Evolutionary conservation across 2,329 filamentous ascomycete species (phyloP), one percentile per base, ranked within the genome.

Genomic region (Apiospora phragmitis): DNA sequence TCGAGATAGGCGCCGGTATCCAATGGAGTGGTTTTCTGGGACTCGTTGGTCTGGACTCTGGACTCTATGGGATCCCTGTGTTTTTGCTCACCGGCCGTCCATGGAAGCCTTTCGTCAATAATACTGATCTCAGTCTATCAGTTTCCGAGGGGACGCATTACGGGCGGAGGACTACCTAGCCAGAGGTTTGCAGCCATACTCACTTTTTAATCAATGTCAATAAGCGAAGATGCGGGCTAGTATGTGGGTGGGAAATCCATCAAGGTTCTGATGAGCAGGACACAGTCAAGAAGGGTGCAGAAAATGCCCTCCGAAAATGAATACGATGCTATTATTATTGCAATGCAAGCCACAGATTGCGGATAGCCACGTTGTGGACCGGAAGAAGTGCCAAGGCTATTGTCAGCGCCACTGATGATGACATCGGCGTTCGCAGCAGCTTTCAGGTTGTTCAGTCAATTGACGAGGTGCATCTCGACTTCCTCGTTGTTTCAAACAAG

Each of bases 401-500:
- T 14, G 32, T 12, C 18, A 29, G 21, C 55, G 55, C 55, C 55
- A 62, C 55, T 62, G 55, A 62, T 62, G 55, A 62, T 62, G 55
- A 62, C 55, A 62, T 62, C 55, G 32, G 32, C 32, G 55, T 62
- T 62, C 55, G 55, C 29, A 38, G 55, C 32, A 38, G n/a, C 55
- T 62, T 38, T 14, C 21, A 62, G 55, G 32, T 62, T 62, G 32
- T 38, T 38, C 32, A 62, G 55, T 62, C 55, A 62, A 62, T 62
- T 38, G 55, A 62, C 32, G 55, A 38, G 55, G 9, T 62, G 55
- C 32, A 62, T 32, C 18, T 62, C 8, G 21, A 38, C 55, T 62
- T 62, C 32, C 55, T 62, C 32, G 55, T n/a, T 38, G 55, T 62
- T 62, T 62, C 55, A 62, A 62, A 35, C 55, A 62, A 62, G 55